phyloP scores from a whole-genome alignment of 129 eudicot species.

The Erigeron canadensis region DNA sequence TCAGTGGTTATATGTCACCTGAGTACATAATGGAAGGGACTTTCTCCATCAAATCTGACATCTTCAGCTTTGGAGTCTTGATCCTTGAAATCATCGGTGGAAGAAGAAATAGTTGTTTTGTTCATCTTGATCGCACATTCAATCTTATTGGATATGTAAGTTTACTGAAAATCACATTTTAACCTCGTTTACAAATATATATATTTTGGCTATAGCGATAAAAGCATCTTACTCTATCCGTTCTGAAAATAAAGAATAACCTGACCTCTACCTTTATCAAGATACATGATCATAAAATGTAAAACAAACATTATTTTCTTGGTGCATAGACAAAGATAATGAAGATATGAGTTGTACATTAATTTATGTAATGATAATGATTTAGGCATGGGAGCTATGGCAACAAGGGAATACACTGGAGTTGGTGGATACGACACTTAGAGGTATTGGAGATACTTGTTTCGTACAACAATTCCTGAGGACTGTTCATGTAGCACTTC shows the following conservation, averaged over 20 bases:
- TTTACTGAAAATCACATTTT: conserved; percentile 17
- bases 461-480: conserved; percentile 20
- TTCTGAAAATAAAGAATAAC: too few relatives aligned
- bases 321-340: too few relatives aligned
- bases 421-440: too few relatives aligned
- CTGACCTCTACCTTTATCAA: too few relatives aligned
- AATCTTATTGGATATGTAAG: conserved; percentile 52
- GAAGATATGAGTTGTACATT: too few relatives aligned
- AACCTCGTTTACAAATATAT: too few relatives aligned
- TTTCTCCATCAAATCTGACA: conserved; percentile 26
- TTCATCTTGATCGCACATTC: conserved; percentile 21
- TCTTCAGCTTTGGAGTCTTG: conserved; percentile 35
- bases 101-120: conserved; percentile 23
- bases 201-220: too few relatives aligned
- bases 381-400: conserved; percentile 20
- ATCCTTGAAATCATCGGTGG: conserved; percentile 25
- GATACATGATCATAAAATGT: too few relatives aligned
- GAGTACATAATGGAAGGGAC: conserved; percentile 31
- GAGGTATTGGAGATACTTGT: too few relatives aligned
- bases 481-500: conserved; percentile 25
- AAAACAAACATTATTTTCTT: too few relatives aligned
- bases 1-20: conserved; percentile 37
- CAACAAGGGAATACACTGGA: neutral
- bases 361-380: too few relatives aligned
- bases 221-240: too few relatives aligned